Evolutionary conservation across 1,139 yeast species (phyloP), one percentile per base, ranked within the genome.

Genomic region (Kodamaea arcana): DNA sequence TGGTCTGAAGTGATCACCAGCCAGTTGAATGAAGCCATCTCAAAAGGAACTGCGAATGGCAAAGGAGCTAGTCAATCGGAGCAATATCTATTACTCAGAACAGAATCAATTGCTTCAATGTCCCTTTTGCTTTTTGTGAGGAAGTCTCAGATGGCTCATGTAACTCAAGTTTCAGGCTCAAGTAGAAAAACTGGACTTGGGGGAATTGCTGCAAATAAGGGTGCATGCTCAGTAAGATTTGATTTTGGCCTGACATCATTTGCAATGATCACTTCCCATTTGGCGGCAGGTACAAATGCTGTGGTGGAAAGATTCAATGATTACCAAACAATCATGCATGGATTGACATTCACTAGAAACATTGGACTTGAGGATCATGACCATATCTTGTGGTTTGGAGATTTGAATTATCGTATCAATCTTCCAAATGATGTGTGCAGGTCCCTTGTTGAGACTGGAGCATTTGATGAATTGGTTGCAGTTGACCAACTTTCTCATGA

Each of bases 331-430:
- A 80, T 92, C 29, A 72, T 82, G 42, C 78, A 78, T 37, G 94
- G 95, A 1, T 65, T 92, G 36, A 69, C 83, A 27, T 90, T 94
- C 53, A 77, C 86, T 1, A 72, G 92, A 34, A 85, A 87, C 40
- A 66, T 64, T 43, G 70, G 74, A 16, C 76, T 90, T 23, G 73
- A 73, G 42, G 95, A 87, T 49, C 96, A 87, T 54, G 97, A 92
- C 53, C 78, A 82, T 25, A 75, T 88, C 3, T 69, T 94, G 8
- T 92, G 98, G 98, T 72, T 90, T 57, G 98, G 99, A 4, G 99
- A 94, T 58, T 83, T 94, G 57, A 94, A 94, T 56, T 94, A 84
- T 60, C 69, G 99, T 48, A 78, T 94, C 24, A 67, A 77, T 20
- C 59, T 88, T 47, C 74, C 85, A 0, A 87, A 85, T 53, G 95